A percentile compares a stretch with the other conserved stretches of the same genome.
Evolutionary conservation across 2,329 filamentous ascomycete species (phyloP).

Genomic region (Venturia nashicola): DNA sequence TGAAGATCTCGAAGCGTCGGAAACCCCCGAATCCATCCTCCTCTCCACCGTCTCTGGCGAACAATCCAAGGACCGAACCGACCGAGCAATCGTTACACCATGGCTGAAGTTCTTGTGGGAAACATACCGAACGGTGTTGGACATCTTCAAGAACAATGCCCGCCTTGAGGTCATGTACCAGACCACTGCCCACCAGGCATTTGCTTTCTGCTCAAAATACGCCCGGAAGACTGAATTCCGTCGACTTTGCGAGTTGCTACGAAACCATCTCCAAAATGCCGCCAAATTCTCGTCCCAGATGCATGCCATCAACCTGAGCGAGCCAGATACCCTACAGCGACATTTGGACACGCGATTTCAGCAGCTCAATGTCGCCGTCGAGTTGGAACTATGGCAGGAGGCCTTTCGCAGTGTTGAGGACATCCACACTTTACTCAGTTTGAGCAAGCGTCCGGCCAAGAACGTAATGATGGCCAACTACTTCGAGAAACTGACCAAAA

Average conservation of each 20-base stretch:
- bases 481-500: conserved; percentile 97
- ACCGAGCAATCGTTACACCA: conserved; percentile 93
- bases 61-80: conserved; percentile 92
- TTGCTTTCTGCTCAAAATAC: conserved; percentile 98
- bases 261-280: conserved; percentile 97
- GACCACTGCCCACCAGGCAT: conserved; percentile 93
- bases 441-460: conserved; percentile 97
- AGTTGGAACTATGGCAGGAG: conserved; percentile 97
- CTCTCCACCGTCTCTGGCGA: conserved; percentile 96
- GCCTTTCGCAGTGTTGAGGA: conserved; percentile 98
- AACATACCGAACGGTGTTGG: conserved; percentile 94
- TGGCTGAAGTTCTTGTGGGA: conserved; percentile 99
- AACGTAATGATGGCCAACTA: conserved; percentile 99
- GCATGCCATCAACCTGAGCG: conserved; percentile 98
- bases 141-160: conserved; percentile 98
- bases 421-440: conserved; percentile 90
- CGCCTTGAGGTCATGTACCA: conserved; percentile 96
- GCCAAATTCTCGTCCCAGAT: conserved; percentile 99
- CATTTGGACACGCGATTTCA: conserved; percentile 97
- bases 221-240: conserved; percentile 98
- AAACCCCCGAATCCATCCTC: conserved; percentile 96
- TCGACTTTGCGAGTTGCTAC: conserved; percentile 90
- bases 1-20: conserved; percentile 90
- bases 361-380: conserved; percentile 94
- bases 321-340: conserved; percentile 91